A percentile compares a stretch with the other conserved stretches of the same genome.
Conservation (phyloP, 2,329 filamentous ascomycete species). For the Daldinia eschscholtzii region DNA sequence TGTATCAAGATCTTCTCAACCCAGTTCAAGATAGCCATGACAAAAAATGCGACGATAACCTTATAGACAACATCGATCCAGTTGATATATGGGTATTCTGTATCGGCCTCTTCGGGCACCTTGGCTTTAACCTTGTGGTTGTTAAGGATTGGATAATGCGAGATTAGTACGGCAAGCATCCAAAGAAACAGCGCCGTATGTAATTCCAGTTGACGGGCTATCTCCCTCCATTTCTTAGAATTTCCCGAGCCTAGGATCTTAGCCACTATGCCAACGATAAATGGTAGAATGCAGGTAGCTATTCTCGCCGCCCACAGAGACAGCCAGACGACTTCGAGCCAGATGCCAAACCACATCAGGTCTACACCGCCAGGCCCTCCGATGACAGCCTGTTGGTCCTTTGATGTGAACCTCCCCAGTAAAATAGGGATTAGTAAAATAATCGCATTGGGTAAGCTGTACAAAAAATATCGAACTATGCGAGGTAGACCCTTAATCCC, state of each 20-base stretch:
- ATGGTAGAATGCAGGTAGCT: conserved; percentile 64
- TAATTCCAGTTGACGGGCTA: conserved; percentile 86
- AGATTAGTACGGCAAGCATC: conserved; percentile 88
- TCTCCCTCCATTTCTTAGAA: conserved; percentile 91
- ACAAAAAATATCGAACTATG: conserved; percentile 78
- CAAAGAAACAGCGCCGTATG: conserved; percentile 91
- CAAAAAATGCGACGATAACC: conserved; percentile 86
- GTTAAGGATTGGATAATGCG: conserved; percentile 85
- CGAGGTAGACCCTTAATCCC: conserved; percentile 64
- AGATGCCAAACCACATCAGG: conserved; percentile 92
- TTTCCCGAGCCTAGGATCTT: conserved; percentile 85
- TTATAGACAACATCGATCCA: conserved; percentile 89
- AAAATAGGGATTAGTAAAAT: conserved; percentile 77
- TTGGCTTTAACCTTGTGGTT: conserved; percentile 59
- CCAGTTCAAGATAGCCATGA: conserved; percentile 83
- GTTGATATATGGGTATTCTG: conserved; percentile 60
- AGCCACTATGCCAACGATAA: conserved; percentile 65
- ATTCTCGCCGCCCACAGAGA: conserved; percentile 83
- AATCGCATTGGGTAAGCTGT: conserved; percentile 74
- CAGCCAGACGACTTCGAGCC: conserved; percentile 94
- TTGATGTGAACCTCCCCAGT: conserved; percentile 70
- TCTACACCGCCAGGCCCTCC: conserved; percentile 78
- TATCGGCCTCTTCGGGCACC: conserved; percentile 44
- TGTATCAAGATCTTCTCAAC: conserved; percentile 94
- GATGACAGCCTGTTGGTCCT: conserved; percentile 61